Evolutionary conservation across 805 yeast genomes (phyloP), one percentile per base, ranked within the genome.

Genomic region (Candida michaelii): DNA sequence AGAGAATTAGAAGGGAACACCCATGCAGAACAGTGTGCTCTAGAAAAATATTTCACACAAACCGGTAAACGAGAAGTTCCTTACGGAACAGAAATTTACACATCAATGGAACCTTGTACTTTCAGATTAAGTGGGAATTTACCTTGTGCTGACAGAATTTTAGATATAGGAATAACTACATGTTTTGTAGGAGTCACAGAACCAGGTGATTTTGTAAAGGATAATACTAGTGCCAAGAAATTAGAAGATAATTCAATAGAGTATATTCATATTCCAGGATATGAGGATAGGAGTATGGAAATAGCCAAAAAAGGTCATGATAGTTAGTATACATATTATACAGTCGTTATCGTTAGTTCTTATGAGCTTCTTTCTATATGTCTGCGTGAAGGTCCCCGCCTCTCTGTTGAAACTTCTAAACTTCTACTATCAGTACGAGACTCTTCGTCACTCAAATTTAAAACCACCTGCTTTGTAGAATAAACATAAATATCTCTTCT

Each of bases 51-150:
- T 52, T 79, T 71, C 43, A 51, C 56, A 5, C 52, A 62, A 29
- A 59, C 63, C 1, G 69, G 68, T 9, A 42, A 45, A 53, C 35
- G 49, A 3, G 65, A 64, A 2, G 69, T 89, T 2, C 97, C 97
- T 0, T 57, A 53, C 7, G 96, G 96, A 0, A 79, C 93, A 0
- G 87, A 85, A 29, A 62, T 93, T 10, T 93, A 87, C 61, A 91
- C 98, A 0, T 89, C 97, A 0, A 93, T 93, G 98, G 99, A 93
- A 58, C 99, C 99, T 1, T 93, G 99, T 59, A 82, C 95, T 5
- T 76, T 78, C 43, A 73, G 99, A 41, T 67, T 91, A 25, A 89
- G 97, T 57, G 98, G 98, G 0, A 90, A 91, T 51, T 54, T 73
- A 39, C 96, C 99, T 0, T 93, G 99, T 63, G 82, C 80, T 2